Conservation (phyloP, 768 basidiomycete genomes). For the Neoboletus magnificus region DNA sequence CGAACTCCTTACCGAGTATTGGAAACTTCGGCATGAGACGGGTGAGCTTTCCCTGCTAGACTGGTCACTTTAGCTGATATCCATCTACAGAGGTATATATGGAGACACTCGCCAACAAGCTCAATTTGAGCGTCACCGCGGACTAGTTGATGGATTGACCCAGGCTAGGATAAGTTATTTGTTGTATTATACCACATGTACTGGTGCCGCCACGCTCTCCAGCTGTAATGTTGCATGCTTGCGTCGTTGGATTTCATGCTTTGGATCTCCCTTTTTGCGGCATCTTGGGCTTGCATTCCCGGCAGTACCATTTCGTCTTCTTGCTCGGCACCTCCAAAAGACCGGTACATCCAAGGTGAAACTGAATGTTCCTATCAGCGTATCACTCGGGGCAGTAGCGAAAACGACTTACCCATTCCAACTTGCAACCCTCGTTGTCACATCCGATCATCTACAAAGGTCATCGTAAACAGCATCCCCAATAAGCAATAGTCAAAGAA, state of each 20-base stretch:
- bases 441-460: slow-evolving; percentile 80
- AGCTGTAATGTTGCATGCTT: not conserved
- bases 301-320: slow-evolving; percentile 66
- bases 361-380: slow-evolving; percentile 40
- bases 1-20: slow-evolving; percentile 79
- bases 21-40: slow-evolving; percentile 72
- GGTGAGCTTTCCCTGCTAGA: slow-evolving; percentile 39
- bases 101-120: slow-evolving; percentile 80
- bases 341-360: slow-evolving; percentile 68
- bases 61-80: not conserved
- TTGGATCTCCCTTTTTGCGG: slow-evolving; percentile 34
- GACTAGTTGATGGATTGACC: slow-evolving; percentile 9
- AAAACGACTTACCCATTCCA: slow-evolving; percentile 72
- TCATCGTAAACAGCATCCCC: not conserved
- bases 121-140: slow-evolving; percentile 53
- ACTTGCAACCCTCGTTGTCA: slow-evolving; percentile 64
- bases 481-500: not conserved
- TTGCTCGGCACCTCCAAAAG: slow-evolving; percentile 56
- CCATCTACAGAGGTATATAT: slow-evolving; percentile 67
- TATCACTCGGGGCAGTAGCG: not conserved
- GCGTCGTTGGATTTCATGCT: slow-evolving; percentile 11
- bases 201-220: not conserved
- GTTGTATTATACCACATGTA: slow-evolving; percentile 17
- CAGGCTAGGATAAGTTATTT: slow-evolving; percentile 13
- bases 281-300: slow-evolving; percentile 49